A percentile compares a stretch with the other conserved stretches of the same genome.
phyloP scores from a whole-genome alignment of 768 basidiomycete genomes.

The Suillus subluteus region DNA sequence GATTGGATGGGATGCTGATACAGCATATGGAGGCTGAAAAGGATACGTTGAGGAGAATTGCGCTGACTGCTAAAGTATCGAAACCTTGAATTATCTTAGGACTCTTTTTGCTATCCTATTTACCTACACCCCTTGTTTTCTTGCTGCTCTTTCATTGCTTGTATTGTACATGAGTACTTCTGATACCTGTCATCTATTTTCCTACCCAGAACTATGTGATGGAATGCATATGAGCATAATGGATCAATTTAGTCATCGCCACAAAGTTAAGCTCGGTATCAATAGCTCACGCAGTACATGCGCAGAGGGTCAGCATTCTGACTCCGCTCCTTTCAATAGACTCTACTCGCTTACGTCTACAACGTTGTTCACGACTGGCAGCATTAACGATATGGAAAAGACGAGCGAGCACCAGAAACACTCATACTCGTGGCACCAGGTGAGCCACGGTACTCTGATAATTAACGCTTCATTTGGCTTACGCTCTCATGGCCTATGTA shows the following conservation, averaged over 20 bases:
- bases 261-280: slow-evolving; percentile 6
- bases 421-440: slow-evolving; percentile 88
- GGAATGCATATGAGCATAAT: neutral
- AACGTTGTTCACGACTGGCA: slow-evolving; percentile 15
- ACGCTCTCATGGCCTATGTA: slow-evolving; percentile 30
- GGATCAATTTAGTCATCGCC: slow-evolving; percentile 3
- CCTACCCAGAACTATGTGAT: slow-evolving; percentile 2
- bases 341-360: slow-evolving; percentile 17
- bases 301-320: slow-evolving; percentile 29
- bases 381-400: slow-evolving; percentile 26
- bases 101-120: slow-evolving; percentile 9
- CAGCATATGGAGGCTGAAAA: slow-evolving; percentile 86
- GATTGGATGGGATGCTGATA: slow-evolving; percentile 77
- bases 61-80: slow-evolving; percentile 46
- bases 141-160: slow-evolving; percentile 18
- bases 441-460: slow-evolving; percentile 34
- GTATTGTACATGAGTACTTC: slow-evolving; percentile 30
- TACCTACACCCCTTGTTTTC: slow-evolving; percentile 8
- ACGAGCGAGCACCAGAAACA: slow-evolving; percentile 35
- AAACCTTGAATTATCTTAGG: slow-evolving; percentile 24
- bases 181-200: slow-evolving; percentile 20
- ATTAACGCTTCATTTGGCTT: slow-evolving; percentile 5
- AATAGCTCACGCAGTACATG: slow-evolving; percentile 9
- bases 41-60: slow-evolving; percentile 78
- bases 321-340: slow-evolving; percentile 31